Conservation (phyloP, 768 basidiomycete genomes). For the Daedalea quercina region DNA sequence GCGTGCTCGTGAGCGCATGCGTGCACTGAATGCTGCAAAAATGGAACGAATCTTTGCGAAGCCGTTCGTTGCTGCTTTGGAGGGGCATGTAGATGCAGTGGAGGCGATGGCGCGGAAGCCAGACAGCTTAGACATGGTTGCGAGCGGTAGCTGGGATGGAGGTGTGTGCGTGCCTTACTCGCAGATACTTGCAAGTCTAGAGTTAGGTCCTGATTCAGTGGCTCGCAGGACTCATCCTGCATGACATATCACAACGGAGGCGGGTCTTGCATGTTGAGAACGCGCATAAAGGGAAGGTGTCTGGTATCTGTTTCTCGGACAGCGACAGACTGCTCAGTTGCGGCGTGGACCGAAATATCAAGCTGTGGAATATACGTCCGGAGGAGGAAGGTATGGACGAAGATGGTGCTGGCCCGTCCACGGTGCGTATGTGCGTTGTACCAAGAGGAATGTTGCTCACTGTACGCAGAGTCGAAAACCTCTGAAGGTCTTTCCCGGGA, state of each 20-base stretch:
- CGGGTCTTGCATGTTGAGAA: constrained; percentile 50
- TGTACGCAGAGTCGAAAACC: constrained; percentile 41
- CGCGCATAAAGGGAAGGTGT: constrained; percentile 83
- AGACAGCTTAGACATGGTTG: constrained; percentile 68
- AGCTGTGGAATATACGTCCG: constrained; percentile 61
- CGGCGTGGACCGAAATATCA: constrained; percentile 77
- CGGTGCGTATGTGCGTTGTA: constrained; percentile 20
- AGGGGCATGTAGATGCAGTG: constrained; percentile 94
- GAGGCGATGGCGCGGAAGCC: constrained; percentile 74
- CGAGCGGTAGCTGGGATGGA: constrained; percentile 95
- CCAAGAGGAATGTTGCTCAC: background rate
- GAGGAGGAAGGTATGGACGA: constrained; percentile 14
- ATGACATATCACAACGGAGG: constrained; percentile 61
- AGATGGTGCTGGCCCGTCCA: constrained; percentile 31
- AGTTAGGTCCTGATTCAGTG: too few species aligned
- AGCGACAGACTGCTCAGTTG: constrained; percentile 64
- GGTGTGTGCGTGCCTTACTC: constrained; percentile 46
- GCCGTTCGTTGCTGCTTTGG: constrained; percentile 84
- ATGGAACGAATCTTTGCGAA: constrained; percentile 98
- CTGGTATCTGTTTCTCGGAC: constrained; percentile 72
- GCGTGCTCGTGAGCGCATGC: constrained; percentile 84
- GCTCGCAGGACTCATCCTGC: constrained; percentile 70
- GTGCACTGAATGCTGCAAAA: constrained; percentile 92
- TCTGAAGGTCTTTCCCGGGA: constrained; percentile 73
- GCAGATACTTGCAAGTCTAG: background rate